Percentiles rank a stretch among this genome's conserved stretches.
phyloP scores from a whole-genome alignment of 305 asterid species.

The Stenogyne calaminthoides region DNA sequence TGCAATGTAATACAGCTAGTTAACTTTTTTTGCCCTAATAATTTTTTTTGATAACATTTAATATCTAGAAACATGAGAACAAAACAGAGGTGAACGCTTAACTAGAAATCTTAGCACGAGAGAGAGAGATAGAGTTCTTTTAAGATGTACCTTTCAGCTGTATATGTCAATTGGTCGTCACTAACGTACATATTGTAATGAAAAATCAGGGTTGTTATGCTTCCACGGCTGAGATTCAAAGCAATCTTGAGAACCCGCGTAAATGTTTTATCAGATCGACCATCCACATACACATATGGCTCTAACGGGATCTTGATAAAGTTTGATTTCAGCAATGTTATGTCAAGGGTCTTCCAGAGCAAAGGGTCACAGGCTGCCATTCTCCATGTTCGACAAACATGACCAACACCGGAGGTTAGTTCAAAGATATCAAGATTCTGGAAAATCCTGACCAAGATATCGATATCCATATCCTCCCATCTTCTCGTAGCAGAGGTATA shows the following conservation, averaged over 20 bases:
- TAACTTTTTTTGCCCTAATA: neutral
- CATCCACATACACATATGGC: slow-evolving; percentile 76
- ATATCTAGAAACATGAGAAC: neutral
- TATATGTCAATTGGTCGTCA: slow-evolving; percentile 66
- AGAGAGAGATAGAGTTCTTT: neutral
- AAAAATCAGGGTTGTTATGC: slow-evolving; percentile 58
- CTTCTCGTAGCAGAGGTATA: slow-evolving; percentile 38
- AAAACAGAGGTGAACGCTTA: neutral
- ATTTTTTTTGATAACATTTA: neutral
- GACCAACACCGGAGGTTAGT: slow-evolving; percentile 69
- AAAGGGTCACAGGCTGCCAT: slow-evolving; percentile 74
- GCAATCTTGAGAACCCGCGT: slow-evolving; percentile 66
- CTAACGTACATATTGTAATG: slow-evolving; percentile 69
- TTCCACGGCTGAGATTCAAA: slow-evolving; percentile 61
- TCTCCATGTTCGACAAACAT: slow-evolving; percentile 86
- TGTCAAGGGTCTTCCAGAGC: slow-evolving; percentile 75
- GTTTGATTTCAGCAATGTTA: slow-evolving; percentile 63
- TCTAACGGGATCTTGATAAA: slow-evolving; percentile 67
- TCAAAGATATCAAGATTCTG: slow-evolving; percentile 56
- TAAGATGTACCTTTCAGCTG: slow-evolving; percentile 65
- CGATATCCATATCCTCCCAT: slow-evolving; percentile 87
- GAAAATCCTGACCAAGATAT: slow-evolving; percentile 69
- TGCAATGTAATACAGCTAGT: neutral
- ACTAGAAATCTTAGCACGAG: neutral
- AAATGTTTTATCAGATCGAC: slow-evolving; percentile 57